Percentiles rank a stretch among this genome's conserved stretches.
phyloP scores from a whole-genome alignment of 2,329 filamentous ascomycete species.

The Juglanconis oblonga region DNA sequence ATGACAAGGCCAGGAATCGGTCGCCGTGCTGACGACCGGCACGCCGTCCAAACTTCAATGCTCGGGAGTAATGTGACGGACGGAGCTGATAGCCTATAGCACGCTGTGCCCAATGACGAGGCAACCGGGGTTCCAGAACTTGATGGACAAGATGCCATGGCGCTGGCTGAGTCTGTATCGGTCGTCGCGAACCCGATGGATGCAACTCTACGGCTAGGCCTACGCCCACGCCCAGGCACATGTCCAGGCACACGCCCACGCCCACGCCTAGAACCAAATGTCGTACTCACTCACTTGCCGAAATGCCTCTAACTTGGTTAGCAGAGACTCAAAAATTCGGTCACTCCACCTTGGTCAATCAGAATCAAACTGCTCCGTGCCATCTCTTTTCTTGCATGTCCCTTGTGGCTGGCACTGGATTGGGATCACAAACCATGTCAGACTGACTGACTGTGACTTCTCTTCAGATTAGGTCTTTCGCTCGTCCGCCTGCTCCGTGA shows the following conservation, averaged over 20 bases:
- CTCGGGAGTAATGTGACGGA: not conserved
- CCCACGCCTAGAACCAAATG: not conserved
- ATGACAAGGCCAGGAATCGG: not conserved
- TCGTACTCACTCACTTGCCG: not conserved
- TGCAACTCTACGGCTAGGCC: not conserved
- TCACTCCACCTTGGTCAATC: slow-evolving; percentile 2
- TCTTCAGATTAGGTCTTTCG: not conserved
- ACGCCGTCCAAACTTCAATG: not conserved
- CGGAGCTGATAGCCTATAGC: not conserved
- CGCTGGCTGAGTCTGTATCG: not conserved
- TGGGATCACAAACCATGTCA: not conserved
- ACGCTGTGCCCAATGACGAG: not conserved
- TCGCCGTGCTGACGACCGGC: not conserved
- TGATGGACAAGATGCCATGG: not conserved
- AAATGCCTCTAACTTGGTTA: not conserved
- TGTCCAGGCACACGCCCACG: not conserved
- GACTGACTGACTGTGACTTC: not conserved
- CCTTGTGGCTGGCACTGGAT: not conserved
- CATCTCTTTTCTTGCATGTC: not conserved
- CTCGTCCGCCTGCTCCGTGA: not conserved
- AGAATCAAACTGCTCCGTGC: slow-evolving; percentile 1
- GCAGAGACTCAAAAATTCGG: not conserved
- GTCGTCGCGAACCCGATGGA: not conserved
- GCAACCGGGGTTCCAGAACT: not conserved
- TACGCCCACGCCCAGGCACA: not conserved